Evolutionary conservation across 2,329 filamentous ascomycete species (phyloP), one percentile per base, ranked within the genome.

Genomic region (Endothia cerciana): DNA sequence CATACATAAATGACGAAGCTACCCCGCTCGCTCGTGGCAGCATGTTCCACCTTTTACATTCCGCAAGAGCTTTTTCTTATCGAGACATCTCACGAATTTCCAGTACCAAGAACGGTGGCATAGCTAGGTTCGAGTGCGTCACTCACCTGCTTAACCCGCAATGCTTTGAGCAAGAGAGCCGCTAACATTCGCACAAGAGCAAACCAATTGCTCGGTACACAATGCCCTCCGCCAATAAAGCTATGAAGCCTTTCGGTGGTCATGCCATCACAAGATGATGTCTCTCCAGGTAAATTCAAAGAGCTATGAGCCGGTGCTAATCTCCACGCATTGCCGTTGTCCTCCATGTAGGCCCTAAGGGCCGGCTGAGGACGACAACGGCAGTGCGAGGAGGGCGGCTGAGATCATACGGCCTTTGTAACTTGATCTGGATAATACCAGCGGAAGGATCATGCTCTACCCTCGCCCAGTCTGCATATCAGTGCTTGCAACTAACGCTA

Each of bases 391-490:
- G 63, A 63, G 70, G 68, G 68, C 69, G 74, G 76, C 76, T 78
- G 76, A 78, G 76, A 78, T 73, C 70, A 78, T 74, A 78, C 76
- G 76, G 76, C 74, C 66, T 65, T 67, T n/a, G 63, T 70, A 77
- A 78, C 76, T 77, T 77, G 76, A 78, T 68, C 66, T 68, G 66
- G 66, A 68, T 68, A 68, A 68, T 68, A 68, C 66, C 64, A 77
- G 93, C 93, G 93, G 93, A 95, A 97, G 93, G 91, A 97, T 95
- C 93, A 96, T 97, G 92, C 92, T 86, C 86, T 85, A 82, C 77
- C 73, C 76, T 76, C 73, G 74, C 70, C 71, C 73, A 74, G 72
- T 70, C 67, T 64, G 71, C 70, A 69, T 74, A 73, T 71, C 74
- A 70, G 76, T 75, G 78, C 79, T 80, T 78, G 75, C 22, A 73